Base-by-base conservation (phyloP, 2,329 filamentous ascomycete species). In the Nemania sp. region DNA sequence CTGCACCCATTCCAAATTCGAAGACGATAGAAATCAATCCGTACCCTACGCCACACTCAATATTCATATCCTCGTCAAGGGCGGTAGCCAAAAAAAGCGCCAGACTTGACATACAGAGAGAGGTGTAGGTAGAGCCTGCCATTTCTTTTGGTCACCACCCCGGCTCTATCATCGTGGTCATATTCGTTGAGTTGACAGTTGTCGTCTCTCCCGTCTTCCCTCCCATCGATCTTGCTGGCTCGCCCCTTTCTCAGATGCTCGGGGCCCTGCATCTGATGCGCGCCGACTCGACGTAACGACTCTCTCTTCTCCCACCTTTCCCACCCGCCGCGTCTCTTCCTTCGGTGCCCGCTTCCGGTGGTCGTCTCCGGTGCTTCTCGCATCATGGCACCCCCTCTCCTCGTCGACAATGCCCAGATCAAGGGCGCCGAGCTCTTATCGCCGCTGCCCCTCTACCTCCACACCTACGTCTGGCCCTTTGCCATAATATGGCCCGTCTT, bases 401-500 rank as follows among this genome's bases (percentile, higher is more conserved):
- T 99, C 77, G 92, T 98, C 77, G 91, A 96, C 79, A 94, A 92
- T 78, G 79, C 89, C 69, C 91, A 97, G 83, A 96, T 99, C 77
- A 86, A 90, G 81, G 84, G 88, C 75, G 90, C 95, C 67, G 90
- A 92, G 75, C 85, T 99, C 69, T 89, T 97, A 77, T 92, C 92
- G 72, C 92, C 94, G 65, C 85, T 97, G 66, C 87, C 92, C 35
- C 78, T 90, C 65, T 86, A 90, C 73, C 81, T 96, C 63, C 94
- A 97, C 76, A 81, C 91, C 69, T 99, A 99, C 75, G 79, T 97
- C 69, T 97, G 92, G 91, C 95, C 95, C 0, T 99, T 97, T 73
- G 81, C 89, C 62, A 87, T 97, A 68, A 81, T 93, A 71, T 99
- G 96, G 93, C 95, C 96, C 54, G 79, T 90, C 70, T 98, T 98